Evolutionary conservation across 805 yeast species (phyloP).

Genomic region (Candida tammaniensis): DNA sequence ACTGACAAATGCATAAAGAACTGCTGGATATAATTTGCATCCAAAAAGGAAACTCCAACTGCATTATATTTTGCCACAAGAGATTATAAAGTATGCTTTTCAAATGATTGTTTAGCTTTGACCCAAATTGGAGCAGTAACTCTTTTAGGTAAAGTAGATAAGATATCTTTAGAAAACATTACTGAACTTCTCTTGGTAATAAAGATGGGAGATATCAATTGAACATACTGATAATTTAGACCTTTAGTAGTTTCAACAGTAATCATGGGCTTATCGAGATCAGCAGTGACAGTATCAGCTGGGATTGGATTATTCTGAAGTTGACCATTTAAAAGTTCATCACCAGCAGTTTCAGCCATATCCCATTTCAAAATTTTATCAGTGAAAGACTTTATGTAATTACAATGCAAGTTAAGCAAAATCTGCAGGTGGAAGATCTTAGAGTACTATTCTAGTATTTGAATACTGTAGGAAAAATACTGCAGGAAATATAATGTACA

Average conservation of each 20-base stretch:
- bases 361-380: slow-evolving; percentile 89
- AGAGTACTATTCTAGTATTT: too few species aligned
- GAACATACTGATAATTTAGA: slow-evolving; percentile 87
- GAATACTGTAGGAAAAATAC: too few species aligned
- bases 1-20: too few species aligned
- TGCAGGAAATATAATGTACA: too few species aligned
- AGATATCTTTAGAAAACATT: slow-evolving; percentile 77
- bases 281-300: slow-evolving; percentile 86
- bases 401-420: too few species aligned
- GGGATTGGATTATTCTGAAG: slow-evolving; percentile 94
- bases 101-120: slow-evolving; percentile 79
- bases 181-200: slow-evolving; percentile 96
- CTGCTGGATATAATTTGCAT: too few species aligned
- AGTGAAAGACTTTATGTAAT: too few species aligned
- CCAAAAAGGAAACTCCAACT: too few species aligned
- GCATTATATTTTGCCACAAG: too few species aligned
- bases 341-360: slow-evolving; percentile 91
- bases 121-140: slow-evolving; percentile 86
- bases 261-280: slow-evolving; percentile 88
- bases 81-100: slow-evolving; percentile 85
- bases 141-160: slow-evolving; percentile 88
- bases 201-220: slow-evolving; percentile 91
- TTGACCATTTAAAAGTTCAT: slow-evolving; percentile 97
- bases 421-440: too few species aligned
- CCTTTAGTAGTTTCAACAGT: slow-evolving; percentile 74